phyloP scores from a whole-genome alignment of 768 basidiomycete genomes.

The Mycena pura region DNA sequence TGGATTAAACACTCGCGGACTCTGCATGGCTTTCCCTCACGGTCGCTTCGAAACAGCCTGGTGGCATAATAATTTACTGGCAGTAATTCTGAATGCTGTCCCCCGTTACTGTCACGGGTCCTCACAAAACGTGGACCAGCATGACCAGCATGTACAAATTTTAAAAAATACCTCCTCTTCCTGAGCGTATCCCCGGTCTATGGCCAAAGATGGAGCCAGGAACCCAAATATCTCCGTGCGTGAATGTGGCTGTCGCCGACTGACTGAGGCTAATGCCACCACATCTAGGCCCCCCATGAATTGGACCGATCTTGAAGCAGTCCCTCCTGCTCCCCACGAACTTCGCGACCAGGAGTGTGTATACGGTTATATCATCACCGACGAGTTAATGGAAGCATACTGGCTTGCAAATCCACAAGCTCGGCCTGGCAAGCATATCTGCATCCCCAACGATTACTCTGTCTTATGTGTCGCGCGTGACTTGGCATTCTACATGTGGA shows the following conservation, averaged over 20 bases:
- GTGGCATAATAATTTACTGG: too few relatives aligned
- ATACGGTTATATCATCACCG: neutral
- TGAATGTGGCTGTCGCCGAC: neutral
- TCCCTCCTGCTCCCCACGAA: neutral
- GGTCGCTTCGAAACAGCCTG: too few relatives aligned
- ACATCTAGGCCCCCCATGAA: neutral
- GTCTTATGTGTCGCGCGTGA: neutral
- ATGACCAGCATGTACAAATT: too few relatives aligned
- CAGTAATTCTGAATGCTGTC: too few relatives aligned
- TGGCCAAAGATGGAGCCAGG: too few relatives aligned
- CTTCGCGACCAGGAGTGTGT: neutral
- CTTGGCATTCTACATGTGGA: neutral
- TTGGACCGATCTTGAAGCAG: neutral
- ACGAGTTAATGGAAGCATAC: neutral
- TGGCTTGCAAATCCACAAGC: neutral
- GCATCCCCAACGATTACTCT: neutral
- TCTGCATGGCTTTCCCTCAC: too few relatives aligned
- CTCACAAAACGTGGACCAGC: too few relatives aligned
- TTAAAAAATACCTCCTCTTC: too few relatives aligned
- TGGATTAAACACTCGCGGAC: too few relatives aligned
- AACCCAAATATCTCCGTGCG: neutral
- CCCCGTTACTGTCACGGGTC: too few relatives aligned
- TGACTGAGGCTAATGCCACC: neutral
- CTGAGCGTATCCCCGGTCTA: too few relatives aligned
- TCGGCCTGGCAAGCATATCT: neutral